A percentile compares a stretch with the other conserved stretches of the same genome.
These are phyloP conservation scores for Aethionema arabicum DNA, from an alignment of 345 rosid species.

Conservation along the genomic window DNA sequence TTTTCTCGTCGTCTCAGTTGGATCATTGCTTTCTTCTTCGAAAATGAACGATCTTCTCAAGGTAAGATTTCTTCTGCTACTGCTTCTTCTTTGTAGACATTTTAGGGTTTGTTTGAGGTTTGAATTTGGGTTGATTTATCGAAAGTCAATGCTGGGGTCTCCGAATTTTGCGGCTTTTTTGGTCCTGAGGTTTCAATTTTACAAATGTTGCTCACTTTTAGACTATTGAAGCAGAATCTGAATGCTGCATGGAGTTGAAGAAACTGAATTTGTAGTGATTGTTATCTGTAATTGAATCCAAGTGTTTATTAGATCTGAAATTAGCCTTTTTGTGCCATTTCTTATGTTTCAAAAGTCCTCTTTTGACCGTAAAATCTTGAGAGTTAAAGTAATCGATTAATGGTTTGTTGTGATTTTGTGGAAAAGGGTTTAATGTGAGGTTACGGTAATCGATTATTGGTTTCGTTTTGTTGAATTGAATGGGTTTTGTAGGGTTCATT, in stretches of 20 bases:
- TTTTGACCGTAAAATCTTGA: not conserved
- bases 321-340: slow-evolving; percentile 1
- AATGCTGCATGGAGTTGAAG: slow-evolving; percentile 4
- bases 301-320: slow-evolving; percentile 9
- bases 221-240: slow-evolving; percentile 15
- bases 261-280: not conserved
- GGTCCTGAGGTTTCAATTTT: slow-evolving; percentile 7
- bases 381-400: not conserved
- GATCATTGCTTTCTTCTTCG: too few species aligned
- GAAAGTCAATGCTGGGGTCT: slow-evolving; percentile 14
- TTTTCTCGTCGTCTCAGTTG: too few species aligned
- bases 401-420: not conserved
- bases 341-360: not conserved
- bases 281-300: not conserved
- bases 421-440: not conserved
- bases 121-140: slow-evolving; percentile 23
- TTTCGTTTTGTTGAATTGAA: not conserved
- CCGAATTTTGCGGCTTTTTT: not conserved
- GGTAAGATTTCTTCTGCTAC: slow-evolving; percentile 16
- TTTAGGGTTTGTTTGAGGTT: slow-evolving; percentile 9
- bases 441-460: slow-evolving; percentile 12
- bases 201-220: not conserved
- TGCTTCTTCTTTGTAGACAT: not conserved
- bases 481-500: slow-evolving; percentile 61
- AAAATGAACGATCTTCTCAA: slow-evolving; percentile 43